Evolutionary conservation across 352 stramenopile species (phyloP).

Genomic region (Phytophthora nicotianae): DNA sequence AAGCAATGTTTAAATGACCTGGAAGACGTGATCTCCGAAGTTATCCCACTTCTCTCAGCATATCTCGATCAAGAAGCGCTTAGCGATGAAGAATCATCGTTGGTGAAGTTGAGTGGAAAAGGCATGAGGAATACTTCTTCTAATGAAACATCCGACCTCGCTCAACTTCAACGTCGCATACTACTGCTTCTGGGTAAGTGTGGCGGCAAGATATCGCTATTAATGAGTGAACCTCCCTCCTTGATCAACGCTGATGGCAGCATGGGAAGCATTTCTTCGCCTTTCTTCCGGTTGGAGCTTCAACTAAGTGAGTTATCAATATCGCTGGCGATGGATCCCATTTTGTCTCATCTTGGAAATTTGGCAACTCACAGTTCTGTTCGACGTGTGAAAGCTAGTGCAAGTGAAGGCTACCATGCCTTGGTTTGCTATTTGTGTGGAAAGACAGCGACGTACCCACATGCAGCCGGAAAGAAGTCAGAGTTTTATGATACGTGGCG

Average conservation of each 20-base stretch:
- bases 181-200: slow-evolving; percentile 63
- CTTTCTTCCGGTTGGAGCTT: slow-evolving; percentile 49
- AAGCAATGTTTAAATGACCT: slow-evolving; percentile 31
- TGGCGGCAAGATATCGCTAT: slow-evolving; percentile 47
- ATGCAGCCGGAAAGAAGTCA: slow-evolving; percentile 63
- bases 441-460: slow-evolving; percentile 68
- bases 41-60: slow-evolving; percentile 51
- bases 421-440: slow-evolving; percentile 74
- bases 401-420: slow-evolving; percentile 74
- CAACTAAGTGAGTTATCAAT: slow-evolving; percentile 48
- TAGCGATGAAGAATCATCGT: slow-evolving; percentile 5
- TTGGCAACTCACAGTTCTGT: slow-evolving; percentile 61
- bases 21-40: slow-evolving; percentile 35
- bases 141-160: slow-evolving; percentile 35
- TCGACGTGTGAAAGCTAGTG: slow-evolving; percentile 60
- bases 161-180: slow-evolving; percentile 63
- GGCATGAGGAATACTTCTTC: slow-evolving; percentile 11
- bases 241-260: slow-evolving; percentile 10
- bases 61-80: slow-evolving; percentile 60
- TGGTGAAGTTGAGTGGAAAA: slow-evolving; percentile 15
- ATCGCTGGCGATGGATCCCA: slow-evolving; percentile 47
- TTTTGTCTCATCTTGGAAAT: slow-evolving; percentile 58
- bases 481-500: slow-evolving; percentile 68
- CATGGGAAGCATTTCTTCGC: slow-evolving; percentile 28
- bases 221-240: slow-evolving; percentile 47